phyloP scores from a whole-genome alignment of 352 stramenopile species.

The Pythium folliculosum region DNA sequence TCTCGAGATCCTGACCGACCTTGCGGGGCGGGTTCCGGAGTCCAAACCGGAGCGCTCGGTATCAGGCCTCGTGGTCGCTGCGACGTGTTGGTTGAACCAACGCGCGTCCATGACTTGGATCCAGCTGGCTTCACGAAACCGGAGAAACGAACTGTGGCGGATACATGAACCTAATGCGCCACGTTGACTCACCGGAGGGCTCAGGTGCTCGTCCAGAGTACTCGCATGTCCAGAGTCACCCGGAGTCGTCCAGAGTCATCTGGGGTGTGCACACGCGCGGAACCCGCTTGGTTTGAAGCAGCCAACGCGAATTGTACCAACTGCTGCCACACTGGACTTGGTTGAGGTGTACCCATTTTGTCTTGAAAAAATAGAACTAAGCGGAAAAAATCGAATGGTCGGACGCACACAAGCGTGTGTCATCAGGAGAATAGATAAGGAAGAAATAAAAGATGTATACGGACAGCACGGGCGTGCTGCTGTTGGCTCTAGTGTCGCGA shows the following conservation, averaged over 20 bases:
- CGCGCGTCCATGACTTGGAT: background rate
- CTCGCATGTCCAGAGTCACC: background rate
- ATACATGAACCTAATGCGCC: background rate
- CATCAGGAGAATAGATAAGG: background rate
- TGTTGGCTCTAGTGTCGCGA: background rate
- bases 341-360: background rate
- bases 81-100: background rate
- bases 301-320: background rate
- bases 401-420: background rate
- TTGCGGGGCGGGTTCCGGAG: too few species aligned
- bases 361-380: background rate
- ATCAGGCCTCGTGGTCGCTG: background rate
- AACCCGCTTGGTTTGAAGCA: background rate
- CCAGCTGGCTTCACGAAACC: conserved; percentile 17
- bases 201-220: background rate
- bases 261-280: background rate
- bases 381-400: background rate
- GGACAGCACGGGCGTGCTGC: background rate
- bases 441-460: background rate
- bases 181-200: background rate
- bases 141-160: background rate
- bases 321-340: background rate
- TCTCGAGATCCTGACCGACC: background rate
- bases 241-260: background rate
- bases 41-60: too few species aligned